Conservation (phyloP, 306 rosid genomes). For the Lupinus albus region DNA sequence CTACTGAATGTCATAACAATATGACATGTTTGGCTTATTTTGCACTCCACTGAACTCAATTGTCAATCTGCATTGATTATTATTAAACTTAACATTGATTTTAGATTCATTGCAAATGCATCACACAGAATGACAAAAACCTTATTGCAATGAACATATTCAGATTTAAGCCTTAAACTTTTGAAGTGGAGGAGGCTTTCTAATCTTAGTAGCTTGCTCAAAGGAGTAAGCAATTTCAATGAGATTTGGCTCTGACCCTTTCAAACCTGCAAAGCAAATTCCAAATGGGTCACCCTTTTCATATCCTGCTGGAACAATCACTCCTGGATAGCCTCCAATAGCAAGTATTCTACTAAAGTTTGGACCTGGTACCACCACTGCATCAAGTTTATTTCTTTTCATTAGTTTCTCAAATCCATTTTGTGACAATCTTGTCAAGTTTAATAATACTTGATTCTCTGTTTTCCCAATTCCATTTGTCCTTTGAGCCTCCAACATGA, state of each 20-base stretch:
- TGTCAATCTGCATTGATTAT: not conserved
- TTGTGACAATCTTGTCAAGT: conserved; percentile 29
- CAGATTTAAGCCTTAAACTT: conserved; percentile 10
- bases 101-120: not conserved
- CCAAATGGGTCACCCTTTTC: conserved; percentile 57
- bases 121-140: not conserved
- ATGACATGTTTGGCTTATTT: not conserved
- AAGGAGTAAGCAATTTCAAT: conserved; percentile 67
- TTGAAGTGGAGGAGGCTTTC: conserved; percentile 61
- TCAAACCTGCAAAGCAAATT: conserved; percentile 65
- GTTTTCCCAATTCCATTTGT: conserved; percentile 40
- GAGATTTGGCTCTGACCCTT: conserved; percentile 64
- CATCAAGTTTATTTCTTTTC: conserved; percentile 49
- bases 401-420: conserved; percentile 48
- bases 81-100: not conserved
- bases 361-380: conserved; percentile 50
- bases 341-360: conserved; percentile 46
- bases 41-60: not conserved
- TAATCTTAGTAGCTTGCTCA: conserved; percentile 67
- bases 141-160: conserved; percentile 1
- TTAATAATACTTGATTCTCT: conserved; percentile 34
- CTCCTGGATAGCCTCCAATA: conserved; percentile 69
- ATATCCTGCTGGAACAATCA: conserved; percentile 74
- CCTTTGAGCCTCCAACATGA: conserved; percentile 40
- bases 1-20: not conserved